Evolutionary conservation across 2,329 filamentous ascomycete genomes (phyloP).

Genomic region (Phyllosticta ampelicida): DNA sequence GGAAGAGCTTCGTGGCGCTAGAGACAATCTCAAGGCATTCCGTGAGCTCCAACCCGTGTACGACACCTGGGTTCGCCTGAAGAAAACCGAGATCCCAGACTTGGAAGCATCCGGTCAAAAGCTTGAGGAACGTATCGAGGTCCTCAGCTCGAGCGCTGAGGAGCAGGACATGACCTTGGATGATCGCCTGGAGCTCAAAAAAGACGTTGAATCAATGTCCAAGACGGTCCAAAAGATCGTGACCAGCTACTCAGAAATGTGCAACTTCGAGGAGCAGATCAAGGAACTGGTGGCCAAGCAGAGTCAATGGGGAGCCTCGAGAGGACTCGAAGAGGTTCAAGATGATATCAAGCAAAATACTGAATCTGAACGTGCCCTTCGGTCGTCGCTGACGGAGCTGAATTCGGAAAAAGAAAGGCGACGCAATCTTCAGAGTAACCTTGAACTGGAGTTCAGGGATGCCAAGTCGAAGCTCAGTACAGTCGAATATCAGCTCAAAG

Average conservation of each 20-base stretch:
- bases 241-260: slow-evolving; percentile 61
- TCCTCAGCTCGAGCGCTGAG: slow-evolving; percentile 37
- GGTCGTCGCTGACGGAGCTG: slow-evolving; percentile 54
- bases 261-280: slow-evolving; percentile 61
- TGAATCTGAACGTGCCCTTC: slow-evolving; percentile 56
- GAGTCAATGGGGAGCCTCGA: slow-evolving; percentile 51
- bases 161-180: slow-evolving; percentile 57
- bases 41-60: slow-evolving; percentile 48
- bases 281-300: slow-evolving; percentile 66
- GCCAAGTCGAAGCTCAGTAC: slow-evolving; percentile 60
- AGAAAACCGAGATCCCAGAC: slow-evolving; percentile 55
- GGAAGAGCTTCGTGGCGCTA: slow-evolving; percentile 37
- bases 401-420: slow-evolving; percentile 60
- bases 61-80: slow-evolving; percentile 63
- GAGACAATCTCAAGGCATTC: slow-evolving; percentile 49
- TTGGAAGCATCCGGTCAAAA: slow-evolving; percentile 53
- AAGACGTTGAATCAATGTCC: slow-evolving; percentile 63
- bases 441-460: slow-evolving; percentile 72
- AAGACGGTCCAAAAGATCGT: slow-evolving; percentile 68
- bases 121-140: slow-evolving; percentile 30
- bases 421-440: slow-evolving; percentile 52
- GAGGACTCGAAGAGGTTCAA: slow-evolving; percentile 75
- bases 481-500: slow-evolving; percentile 65
- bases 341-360: slow-evolving; percentile 57
- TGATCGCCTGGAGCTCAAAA: slow-evolving; percentile 51